These are phyloP conservation scores for Chytriomyces sp. DNA, from an alignment of 192 early-diverging fungal genomes.

Conservation along the genomic window DNA sequence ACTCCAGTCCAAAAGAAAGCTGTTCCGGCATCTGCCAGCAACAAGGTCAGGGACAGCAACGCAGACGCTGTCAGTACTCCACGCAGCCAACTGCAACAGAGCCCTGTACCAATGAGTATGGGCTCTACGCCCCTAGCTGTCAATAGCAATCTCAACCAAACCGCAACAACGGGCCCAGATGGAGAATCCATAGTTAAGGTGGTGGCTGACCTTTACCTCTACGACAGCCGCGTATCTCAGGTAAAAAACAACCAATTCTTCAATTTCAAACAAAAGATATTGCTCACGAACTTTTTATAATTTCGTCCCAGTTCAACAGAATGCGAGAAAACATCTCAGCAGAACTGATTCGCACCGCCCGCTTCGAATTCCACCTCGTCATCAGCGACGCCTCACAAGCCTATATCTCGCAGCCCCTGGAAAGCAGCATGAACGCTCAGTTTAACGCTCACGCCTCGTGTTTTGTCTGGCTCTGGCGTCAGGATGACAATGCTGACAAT, in stretches of 20 bases:
- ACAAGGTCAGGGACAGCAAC: not conserved
- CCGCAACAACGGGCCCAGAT: constrained; percentile 26
- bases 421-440: constrained; percentile 75
- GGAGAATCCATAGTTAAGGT: constrained; percentile 54
- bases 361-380: constrained; percentile 38
- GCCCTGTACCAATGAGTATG: constrained; percentile 13
- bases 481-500: constrained; percentile 38
- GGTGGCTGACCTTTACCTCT: constrained; percentile 66
- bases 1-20: not conserved
- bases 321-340: constrained; percentile 31
- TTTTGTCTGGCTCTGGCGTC: constrained; percentile 84
- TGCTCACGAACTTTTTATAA: not conserved
- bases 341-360: constrained; percentile 26
- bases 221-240: constrained; percentile 53
- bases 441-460: constrained; percentile 70
- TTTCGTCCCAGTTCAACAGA: constrained; percentile 19
- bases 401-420: constrained; percentile 65
- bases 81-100: not conserved
- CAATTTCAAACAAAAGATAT: not conserved
- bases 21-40: not conserved
- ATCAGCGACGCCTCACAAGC: constrained; percentile 26
- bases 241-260: not conserved
- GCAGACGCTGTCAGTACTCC: not conserved
- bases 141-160: not conserved
- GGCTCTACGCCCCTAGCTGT: constrained; percentile 19